phyloP scores from a whole-genome alignment of 176 grass and related monocot genomes.

The Saccharum officinarum region DNA sequence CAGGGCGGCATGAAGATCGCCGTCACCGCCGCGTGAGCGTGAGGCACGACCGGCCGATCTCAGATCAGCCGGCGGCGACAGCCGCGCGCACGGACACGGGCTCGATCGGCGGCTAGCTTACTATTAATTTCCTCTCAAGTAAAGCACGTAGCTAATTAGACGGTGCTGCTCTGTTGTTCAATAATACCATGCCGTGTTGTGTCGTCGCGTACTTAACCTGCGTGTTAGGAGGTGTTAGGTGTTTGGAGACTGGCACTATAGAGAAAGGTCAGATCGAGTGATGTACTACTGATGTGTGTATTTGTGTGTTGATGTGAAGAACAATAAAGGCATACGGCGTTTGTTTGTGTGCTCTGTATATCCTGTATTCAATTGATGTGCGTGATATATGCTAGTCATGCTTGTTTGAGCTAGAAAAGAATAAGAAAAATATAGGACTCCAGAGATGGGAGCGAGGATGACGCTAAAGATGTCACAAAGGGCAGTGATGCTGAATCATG shows the following conservation, averaged over 20 bases:
- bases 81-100: neutral
- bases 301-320: neutral
- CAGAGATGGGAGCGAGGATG: no score
- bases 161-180: neutral
- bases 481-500: neutral
- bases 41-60: neutral
- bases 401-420: neutral
- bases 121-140: neutral
- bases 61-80: neutral
- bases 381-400: neutral
- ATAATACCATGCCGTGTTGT: neutral
- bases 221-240: neutral
- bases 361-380: neutral
- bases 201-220: neutral
- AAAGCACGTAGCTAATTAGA: neutral
- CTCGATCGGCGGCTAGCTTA: neutral
- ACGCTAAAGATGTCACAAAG: neutral
- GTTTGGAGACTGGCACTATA: neutral
- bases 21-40: slow-evolving; percentile 61
- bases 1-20: slow-evolving; percentile 83
- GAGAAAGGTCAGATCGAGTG: neutral
- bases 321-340: neutral
- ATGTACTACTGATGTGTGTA: neutral
- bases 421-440: no score
- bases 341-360: neutral